Conservation (phyloP, 2,329 filamentous ascomycete genomes). For the Zarea fungicola region DNA sequence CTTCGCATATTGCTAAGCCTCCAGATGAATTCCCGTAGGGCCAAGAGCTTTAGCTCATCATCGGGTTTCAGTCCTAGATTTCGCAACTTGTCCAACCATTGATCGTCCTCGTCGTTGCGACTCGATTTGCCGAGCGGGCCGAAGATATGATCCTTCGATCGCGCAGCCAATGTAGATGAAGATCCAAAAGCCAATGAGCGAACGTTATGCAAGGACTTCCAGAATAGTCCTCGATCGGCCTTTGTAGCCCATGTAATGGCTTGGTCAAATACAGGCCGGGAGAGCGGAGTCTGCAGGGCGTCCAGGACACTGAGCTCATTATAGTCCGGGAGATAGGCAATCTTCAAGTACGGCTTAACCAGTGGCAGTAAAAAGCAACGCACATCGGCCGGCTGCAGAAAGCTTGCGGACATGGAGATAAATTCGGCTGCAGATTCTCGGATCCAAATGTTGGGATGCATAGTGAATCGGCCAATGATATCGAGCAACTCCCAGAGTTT, state of each 20-base stretch:
- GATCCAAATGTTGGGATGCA: conserved; percentile 95
- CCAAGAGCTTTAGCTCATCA: conserved; percentile 85
- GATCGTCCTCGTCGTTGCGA: conserved; percentile 88
- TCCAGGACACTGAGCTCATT: conserved; percentile 73
- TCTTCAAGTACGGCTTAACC: conserved; percentile 75
- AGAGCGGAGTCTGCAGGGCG: conserved; percentile 73
- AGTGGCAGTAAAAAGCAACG: conserved; percentile 79
- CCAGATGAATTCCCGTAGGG: conserved; percentile 87
- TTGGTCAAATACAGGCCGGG: conserved; percentile 77
- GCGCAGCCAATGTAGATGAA: conserved; percentile 45
- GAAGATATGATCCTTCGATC: conserved; percentile 51
- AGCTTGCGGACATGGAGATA: conserved; percentile 68
- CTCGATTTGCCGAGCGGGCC: conserved; percentile 57
- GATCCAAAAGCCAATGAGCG: conserved; percentile 60
- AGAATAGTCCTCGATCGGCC: conserved; percentile 77
- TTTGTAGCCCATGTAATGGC: conserved; percentile 81
- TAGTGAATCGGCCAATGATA: conserved; percentile 74
- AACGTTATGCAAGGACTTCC: conserved; percentile 70
- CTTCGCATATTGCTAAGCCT: conserved; percentile 68
- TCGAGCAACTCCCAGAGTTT: conserved; percentile 87
- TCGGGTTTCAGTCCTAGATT: conserved; percentile 77
- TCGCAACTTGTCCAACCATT: conserved; percentile 80
- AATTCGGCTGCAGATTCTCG: conserved; percentile 85
- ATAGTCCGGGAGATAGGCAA: conserved; percentile 59
- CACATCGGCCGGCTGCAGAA: conserved; percentile 72